Evolutionary conservation across 2,329 filamentous ascomycete genomes (phyloP).

Genomic region (Coniella lustricola): DNA sequence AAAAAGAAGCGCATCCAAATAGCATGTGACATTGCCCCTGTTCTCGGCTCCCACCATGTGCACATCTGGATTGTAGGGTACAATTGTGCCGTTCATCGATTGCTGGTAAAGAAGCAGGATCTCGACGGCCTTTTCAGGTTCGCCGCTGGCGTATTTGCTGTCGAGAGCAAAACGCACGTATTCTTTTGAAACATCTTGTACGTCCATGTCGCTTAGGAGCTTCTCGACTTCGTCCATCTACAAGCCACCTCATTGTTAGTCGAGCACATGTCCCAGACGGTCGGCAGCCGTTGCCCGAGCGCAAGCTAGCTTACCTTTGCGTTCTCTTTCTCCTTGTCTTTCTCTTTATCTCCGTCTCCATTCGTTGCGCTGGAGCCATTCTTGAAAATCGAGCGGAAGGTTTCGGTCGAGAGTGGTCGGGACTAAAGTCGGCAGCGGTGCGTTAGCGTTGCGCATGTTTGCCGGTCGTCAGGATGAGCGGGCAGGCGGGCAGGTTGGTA

Average conservation of each 20-base stretch:
- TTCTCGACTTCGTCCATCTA: conserved; percentile 36
- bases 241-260: conserved; percentile 1
- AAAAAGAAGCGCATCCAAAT: conserved; percentile 83
- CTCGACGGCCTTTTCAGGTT: conserved; percentile 67
- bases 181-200: conserved; percentile 48
- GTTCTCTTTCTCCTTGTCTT: conserved; percentile 36
- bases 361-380: conserved; percentile 46
- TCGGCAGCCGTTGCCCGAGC: conserved; percentile 7
- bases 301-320: conserved; percentile 28
- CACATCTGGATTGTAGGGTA: conserved; percentile 63
- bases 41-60: conserved; percentile 82
- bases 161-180: conserved; percentile 48
- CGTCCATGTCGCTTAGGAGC: conserved; percentile 33
- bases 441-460: conserved; percentile 14
- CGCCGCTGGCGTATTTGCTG: conserved; percentile 58
- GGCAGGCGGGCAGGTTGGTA: neutral
- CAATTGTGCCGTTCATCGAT: conserved; percentile 71
- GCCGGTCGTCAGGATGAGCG: conserved; percentile 9
- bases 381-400: conserved; percentile 59
- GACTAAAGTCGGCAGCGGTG: conserved; percentile 27
- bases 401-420: conserved; percentile 48
- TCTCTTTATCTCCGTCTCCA: conserved; percentile 47
- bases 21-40: conserved; percentile 82
- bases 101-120: conserved; percentile 73
- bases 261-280: neutral